phyloP scores from a whole-genome alignment of 352 stramenopile genomes.

The Pythium aquatile region DNA sequence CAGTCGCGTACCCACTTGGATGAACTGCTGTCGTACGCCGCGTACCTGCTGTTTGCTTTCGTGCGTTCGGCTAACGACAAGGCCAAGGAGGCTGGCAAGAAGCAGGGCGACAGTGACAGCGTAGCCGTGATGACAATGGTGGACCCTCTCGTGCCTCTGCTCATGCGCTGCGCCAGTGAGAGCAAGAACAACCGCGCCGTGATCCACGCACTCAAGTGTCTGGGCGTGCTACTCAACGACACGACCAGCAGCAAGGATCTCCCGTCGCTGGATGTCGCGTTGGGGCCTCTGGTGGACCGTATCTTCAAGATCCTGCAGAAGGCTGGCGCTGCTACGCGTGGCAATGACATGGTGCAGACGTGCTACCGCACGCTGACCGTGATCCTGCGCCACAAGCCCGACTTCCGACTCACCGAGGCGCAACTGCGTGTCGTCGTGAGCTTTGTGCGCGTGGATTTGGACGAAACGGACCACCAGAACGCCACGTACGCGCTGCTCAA shows the following conservation, averaged over 20 bases:
- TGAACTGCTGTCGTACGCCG: slow-evolving; percentile 85
- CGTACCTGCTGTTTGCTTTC: slow-evolving; percentile 78
- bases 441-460: slow-evolving; percentile 89
- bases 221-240: slow-evolving; percentile 87
- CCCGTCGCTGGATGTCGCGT: slow-evolving; percentile 81
- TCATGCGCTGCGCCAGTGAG: slow-evolving; percentile 90
- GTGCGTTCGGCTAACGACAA: slow-evolving; percentile 29
- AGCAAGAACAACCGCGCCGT: slow-evolving; percentile 92
- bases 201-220: slow-evolving; percentile 92
- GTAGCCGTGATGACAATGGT: slow-evolving; percentile 57
- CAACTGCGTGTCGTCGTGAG: slow-evolving; percentile 89
- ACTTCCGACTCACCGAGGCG: slow-evolving; percentile 58
- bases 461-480: slow-evolving; percentile 95
- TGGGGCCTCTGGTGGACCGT: slow-evolving; percentile 84
- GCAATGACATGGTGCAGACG: slow-evolving; percentile 94
- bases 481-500: slow-evolving; percentile 93
- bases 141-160: slow-evolving; percentile 90
- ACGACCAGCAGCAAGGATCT: slow-evolving; percentile 46
- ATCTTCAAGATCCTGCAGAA: slow-evolving; percentile 92
- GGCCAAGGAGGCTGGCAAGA: slow-evolving; percentile 11
- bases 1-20: slow-evolving; percentile 65
- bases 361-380: slow-evolving; percentile 94
- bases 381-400: slow-evolving; percentile 73
- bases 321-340: slow-evolving; percentile 84
- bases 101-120: slow-evolving; percentile 11